Evolutionary conservation across 495 filamentous ascomycete species (phyloP).

Genomic region (Neurospora hispaniola): DNA sequence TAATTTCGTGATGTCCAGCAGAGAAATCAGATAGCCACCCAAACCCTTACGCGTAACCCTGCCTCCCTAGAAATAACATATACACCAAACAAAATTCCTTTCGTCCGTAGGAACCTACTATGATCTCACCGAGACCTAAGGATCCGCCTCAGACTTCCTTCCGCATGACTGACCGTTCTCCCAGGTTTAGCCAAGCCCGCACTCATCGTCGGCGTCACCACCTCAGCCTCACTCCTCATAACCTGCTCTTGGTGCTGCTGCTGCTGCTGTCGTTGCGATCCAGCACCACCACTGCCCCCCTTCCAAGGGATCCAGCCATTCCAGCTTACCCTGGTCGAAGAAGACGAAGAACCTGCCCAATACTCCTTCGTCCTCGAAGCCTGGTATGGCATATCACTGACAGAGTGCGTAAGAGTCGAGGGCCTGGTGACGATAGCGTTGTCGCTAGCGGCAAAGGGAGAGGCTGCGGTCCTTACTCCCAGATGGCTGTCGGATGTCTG

Average conservation of each 20-base stretch:
- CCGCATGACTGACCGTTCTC: not conserved
- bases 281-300: not conserved
- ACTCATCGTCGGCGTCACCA: not conserved
- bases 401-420: not conserved
- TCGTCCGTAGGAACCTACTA: not conserved
- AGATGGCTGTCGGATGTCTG: slow-evolving; percentile 32
- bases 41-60: not conserved
- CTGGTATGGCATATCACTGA: not conserved
- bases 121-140: not conserved
- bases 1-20: not conserved
- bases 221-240: not conserved
- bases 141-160: not conserved
- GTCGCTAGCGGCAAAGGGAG: not conserved
- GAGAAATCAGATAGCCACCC: not conserved
- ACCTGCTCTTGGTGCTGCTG: not conserved
- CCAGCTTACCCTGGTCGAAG: not conserved
- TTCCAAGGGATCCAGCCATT: not conserved
- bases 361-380: not conserved
- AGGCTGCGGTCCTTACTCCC: slow-evolving; percentile 23
- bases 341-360: not conserved
- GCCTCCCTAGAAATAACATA: not conserved
- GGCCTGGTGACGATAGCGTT: not conserved
- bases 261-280: not conserved
- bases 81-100: not conserved
- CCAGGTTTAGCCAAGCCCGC: not conserved